These are phyloP conservation scores for Hypoxylon lienhwacheense DNA, from an alignment of 495 filamentous ascomycete species.

Conservation along the genomic window DNA sequence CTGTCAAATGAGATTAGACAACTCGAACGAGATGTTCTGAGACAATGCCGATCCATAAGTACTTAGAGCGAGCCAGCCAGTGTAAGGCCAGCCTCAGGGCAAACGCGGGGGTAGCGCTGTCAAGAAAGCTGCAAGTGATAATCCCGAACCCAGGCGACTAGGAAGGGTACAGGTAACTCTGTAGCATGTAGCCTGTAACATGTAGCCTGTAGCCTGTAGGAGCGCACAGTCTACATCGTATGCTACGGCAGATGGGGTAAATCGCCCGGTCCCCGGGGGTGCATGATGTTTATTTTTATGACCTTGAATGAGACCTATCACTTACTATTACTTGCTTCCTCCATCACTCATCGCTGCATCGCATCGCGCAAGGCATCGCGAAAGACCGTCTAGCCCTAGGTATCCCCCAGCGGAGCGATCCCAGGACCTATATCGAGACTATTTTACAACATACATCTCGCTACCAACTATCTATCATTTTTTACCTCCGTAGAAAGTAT, in stretches of 20 bases:
- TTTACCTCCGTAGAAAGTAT: too few species aligned
- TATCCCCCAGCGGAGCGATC: slow-evolving; percentile 3
- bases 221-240: too few species aligned
- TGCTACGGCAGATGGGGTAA: slow-evolving; percentile 26
- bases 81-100: slow-evolving; percentile 13
- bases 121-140: slow-evolving; percentile 35
- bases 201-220: too few species aligned
- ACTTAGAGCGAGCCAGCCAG: slow-evolving; percentile 19
- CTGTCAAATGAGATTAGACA: slow-evolving; percentile 19
- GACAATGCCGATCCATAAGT: slow-evolving; percentile 23
- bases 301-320: slow-evolving; percentile 8
- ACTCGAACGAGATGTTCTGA: slow-evolving; percentile 16
- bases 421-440: slow-evolving; percentile 4
- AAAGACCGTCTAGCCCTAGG: too few species aligned
- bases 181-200: too few species aligned
- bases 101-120: slow-evolving; percentile 35
- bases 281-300: slow-evolving; percentile 26
- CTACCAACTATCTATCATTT: background rate
- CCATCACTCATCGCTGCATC: too few species aligned
- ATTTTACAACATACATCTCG: slow-evolving; percentile 3
- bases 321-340: slow-evolving; percentile 5
- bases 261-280: slow-evolving; percentile 5
- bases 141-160: slow-evolving; percentile 31
- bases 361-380: too few species aligned
- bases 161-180: slow-evolving; percentile 14